Conservation (phyloP, 2,329 filamentous ascomycete genomes). For the Shiraia sp. region DNA sequence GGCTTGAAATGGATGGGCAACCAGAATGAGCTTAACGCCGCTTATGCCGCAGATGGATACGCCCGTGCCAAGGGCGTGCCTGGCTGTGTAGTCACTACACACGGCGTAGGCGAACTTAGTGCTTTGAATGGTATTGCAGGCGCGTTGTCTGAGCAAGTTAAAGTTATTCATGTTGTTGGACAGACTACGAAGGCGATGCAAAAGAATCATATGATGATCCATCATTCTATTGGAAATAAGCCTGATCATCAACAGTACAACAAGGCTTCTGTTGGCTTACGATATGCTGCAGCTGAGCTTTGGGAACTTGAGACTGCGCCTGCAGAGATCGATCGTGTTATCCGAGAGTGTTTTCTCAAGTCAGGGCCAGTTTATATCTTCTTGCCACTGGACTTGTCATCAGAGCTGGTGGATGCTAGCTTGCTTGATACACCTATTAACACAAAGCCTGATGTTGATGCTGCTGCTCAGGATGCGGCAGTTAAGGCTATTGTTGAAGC, state of each 20-base stretch:
- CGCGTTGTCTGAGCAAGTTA: conserved; percentile 49
- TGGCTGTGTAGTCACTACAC: conserved; percentile 59
- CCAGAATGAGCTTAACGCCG: conserved; percentile 62
- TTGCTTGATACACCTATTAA: conserved; percentile 45
- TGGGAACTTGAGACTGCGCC: conserved; percentile 46
- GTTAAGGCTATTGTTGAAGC: conserved; percentile 39
- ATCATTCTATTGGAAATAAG: conserved; percentile 49
- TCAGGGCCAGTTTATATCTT: conserved; percentile 51
- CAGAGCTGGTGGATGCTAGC: conserved; percentile 37
- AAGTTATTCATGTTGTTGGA: conserved; percentile 52
- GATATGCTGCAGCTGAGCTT: conserved; percentile 47
- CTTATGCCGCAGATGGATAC: conserved; percentile 63
- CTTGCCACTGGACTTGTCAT: conserved; percentile 49
- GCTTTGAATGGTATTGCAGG: conserved; percentile 53
- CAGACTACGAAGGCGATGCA: conserved; percentile 50
- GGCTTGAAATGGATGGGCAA: conserved; percentile 55
- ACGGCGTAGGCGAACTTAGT: conserved; percentile 60
- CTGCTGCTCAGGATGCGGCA: conserved; percentile 33
- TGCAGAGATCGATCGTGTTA: conserved; percentile 49
- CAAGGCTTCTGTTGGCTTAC: conserved; percentile 42
- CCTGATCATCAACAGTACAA: conserved; percentile 50
- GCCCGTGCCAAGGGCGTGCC: conserved; percentile 57
- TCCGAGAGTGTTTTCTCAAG: conserved; percentile 49
- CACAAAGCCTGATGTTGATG: conserved; percentile 30
- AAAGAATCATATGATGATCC: conserved; percentile 50